Evolutionary conservation across 2,329 filamentous ascomycete species (phyloP).

Genomic region (Penicillium sp.): DNA sequence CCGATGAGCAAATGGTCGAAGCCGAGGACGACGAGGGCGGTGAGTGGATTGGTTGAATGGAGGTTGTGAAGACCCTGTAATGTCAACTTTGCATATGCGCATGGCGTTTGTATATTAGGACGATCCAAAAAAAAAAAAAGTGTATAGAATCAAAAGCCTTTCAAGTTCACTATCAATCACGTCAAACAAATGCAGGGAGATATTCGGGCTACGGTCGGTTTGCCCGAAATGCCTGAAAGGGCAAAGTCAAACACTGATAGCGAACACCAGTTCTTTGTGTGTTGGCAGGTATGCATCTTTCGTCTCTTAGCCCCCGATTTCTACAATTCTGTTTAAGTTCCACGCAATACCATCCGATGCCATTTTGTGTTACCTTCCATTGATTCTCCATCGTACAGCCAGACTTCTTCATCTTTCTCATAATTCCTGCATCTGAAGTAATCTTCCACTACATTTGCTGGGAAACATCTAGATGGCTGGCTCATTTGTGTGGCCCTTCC

Average conservation of each 20-base stretch:
- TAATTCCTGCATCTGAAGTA: not conserved
- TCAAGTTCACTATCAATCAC: not conserved
- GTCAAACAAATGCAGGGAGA: not conserved
- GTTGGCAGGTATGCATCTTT: not conserved
- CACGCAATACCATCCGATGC: slow-evolving; percentile 17
- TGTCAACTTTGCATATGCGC: slow-evolving; percentile 31
- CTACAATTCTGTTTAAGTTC: not conserved
- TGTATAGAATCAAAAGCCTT: slow-evolving; percentile 13
- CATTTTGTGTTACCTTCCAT: slow-evolving; percentile 16
- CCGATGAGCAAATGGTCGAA: slow-evolving; percentile 31
- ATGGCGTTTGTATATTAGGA: slow-evolving; percentile 22
- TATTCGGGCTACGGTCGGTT: not conserved
- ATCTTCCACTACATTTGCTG: not conserved
- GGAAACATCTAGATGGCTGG: slow-evolving; percentile 3
- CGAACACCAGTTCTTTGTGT: not conserved
- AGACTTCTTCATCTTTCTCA: not conserved
- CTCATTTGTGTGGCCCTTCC: slow-evolving; percentile 6
- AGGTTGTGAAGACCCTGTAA: slow-evolving; percentile 8
- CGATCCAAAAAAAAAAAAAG: slow-evolving; percentile 11
- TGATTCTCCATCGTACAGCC: slow-evolving; percentile 1
- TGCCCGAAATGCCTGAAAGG: not conserved
- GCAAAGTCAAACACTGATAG: not conserved
- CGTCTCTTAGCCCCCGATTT: not conserved
- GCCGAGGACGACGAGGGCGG: slow-evolving; percentile 44
- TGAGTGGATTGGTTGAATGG: slow-evolving; percentile 56